Conservation (phyloP, 2,329 filamentous ascomycete genomes). For the Lachnellula subtilissima region DNA sequence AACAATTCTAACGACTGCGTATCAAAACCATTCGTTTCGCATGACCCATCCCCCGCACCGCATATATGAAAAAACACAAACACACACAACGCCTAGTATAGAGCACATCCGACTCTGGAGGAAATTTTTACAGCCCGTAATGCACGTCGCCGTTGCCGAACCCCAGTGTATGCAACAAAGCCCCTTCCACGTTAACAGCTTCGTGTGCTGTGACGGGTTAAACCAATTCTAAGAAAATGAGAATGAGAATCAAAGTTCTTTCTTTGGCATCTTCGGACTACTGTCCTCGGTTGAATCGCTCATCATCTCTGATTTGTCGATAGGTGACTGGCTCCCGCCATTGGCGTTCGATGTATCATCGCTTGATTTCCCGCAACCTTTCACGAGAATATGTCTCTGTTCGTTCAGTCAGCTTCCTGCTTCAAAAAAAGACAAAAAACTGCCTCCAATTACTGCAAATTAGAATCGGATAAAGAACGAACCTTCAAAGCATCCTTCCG, state of each 20-base stretch:
- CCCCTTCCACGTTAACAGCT: not conserved
- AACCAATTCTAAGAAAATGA: not conserved
- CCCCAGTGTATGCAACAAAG: not conserved
- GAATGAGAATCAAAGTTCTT: constrained; percentile 17
- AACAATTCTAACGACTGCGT: not conserved
- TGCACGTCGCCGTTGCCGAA: constrained; percentile 14
- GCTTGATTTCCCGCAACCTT: constrained; percentile 54
- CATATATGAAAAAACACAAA: constrained; percentile 7
- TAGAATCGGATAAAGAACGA: constrained; percentile 34
- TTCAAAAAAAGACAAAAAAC: constrained; percentile 1
- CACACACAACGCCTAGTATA: constrained; percentile 14
- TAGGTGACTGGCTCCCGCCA: constrained; percentile 25
- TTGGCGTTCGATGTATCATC: constrained; percentile 17
- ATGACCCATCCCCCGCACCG: not conserved
- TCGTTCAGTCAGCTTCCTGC: constrained; percentile 25
- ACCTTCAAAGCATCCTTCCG: constrained; percentile 97
- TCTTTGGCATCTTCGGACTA: constrained; percentile 25
- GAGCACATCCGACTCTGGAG: constrained; percentile 12
- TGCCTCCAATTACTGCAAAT: constrained; percentile 13
- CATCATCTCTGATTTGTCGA: constrained; percentile 28
- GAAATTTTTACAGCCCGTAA: constrained; percentile 11
- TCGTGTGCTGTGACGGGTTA: constrained; percentile 7
- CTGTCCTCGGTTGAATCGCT: constrained; percentile 28
- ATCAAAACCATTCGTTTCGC: not conserved
- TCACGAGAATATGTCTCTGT: constrained; percentile 63